Evolutionary conservation across 768 basidiomycete species (phyloP), one percentile per base, ranked within the genome.

Genomic region (Xanthoconium stramineum): DNA sequence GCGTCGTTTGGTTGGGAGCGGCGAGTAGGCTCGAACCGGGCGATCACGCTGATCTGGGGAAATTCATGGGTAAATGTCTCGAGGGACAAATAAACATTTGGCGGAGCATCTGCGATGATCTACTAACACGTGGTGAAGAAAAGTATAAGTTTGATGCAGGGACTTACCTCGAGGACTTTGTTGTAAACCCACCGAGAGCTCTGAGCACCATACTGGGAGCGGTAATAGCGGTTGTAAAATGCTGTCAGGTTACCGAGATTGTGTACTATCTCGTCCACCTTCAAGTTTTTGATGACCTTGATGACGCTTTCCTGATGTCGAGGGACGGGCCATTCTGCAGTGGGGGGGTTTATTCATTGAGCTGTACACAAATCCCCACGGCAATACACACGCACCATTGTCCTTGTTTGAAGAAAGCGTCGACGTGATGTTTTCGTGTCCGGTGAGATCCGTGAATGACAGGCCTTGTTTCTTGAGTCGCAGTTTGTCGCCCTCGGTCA

Each of bases 181-280:
- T 67, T 67, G 36, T 72, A 58, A 45, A 80, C 77, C 68, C 69
- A 79, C 9, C 52, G 68, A 47, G 74, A 75, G 40, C 78, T 76
- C 38, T 64, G 57, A 17, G 69, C 69, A 44, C 79, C 78, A 46
- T 72, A 69, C 6, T 69, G 53, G 6, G 76, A 68, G 40, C 44
- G 54, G 52, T 45, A 52, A 29, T 53, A 52, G 7, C 47, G 39
- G 17, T 47, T 48, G 17, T 17, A 42, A 42, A 77, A 77, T 14
- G 72, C 62, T 2, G 76, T 74, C 29, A 78, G 63, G n/a, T 62
- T 63, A 9, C 59, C 61, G 49, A 78, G 69, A 56, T 74, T 69
- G 7, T 66, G 47, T 46, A 75, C 65, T 59, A 68, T 61, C 75
- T 78, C 81, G 0, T 48, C 43, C 15, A 43, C 20, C 5, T 53